These are phyloP conservation scores for Plasmodium gallinaceum DNA, from an alignment of 169 alveolate species.

Conservation along the genomic window DNA sequence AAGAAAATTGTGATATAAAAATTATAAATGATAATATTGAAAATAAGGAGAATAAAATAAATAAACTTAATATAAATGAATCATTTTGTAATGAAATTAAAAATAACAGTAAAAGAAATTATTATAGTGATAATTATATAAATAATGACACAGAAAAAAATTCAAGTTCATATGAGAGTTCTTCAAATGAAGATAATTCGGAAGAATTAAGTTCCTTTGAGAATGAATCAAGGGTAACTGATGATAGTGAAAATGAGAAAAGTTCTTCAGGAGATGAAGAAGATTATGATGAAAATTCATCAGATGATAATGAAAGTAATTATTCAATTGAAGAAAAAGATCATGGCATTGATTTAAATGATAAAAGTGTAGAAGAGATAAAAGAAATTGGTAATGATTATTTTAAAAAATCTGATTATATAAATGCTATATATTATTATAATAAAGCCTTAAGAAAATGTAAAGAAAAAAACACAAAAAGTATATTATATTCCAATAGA, in stretches of 20 bases:
- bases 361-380: constrained; percentile 64
- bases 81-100: background rate
- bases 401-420: constrained; percentile 60
- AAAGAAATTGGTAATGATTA: constrained; percentile 79
- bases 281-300: constrained; percentile 9
- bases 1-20: background rate
- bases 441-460: constrained; percentile 80
- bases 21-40: background rate
- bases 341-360: constrained; percentile 38
- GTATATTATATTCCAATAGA: constrained; percentile 85
- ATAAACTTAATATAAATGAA: background rate
- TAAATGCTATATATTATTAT: constrained; percentile 80
- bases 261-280: constrained; percentile 27
- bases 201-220: constrained; percentile 31
- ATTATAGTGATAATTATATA: constrained; percentile 63
- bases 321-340: background rate
- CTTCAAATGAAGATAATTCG: constrained; percentile 36
- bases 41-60: constrained; percentile 5
- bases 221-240: constrained; percentile 15
- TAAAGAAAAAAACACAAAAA: constrained; percentile 79
- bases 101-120: constrained; percentile 15
- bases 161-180: constrained; percentile 17
- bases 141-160: constrained; percentile 21
- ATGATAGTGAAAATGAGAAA: constrained; percentile 26
- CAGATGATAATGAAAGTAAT: constrained; percentile 9